Evolutionary conservation across 257 asterid genomes (phyloP).

Genomic region (Lycium ferocissimum): DNA sequence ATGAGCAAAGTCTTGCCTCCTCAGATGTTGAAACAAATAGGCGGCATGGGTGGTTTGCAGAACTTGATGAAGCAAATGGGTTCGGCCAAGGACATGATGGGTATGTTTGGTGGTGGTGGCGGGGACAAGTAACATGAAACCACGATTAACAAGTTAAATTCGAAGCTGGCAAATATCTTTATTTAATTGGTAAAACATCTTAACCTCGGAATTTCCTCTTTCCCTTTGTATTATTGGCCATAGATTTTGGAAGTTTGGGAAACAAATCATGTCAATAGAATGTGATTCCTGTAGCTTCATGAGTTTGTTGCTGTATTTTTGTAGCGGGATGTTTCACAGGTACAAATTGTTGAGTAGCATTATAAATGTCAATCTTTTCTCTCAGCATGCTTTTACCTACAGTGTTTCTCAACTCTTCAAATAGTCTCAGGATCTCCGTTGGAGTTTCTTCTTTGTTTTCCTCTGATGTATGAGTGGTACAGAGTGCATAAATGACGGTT

Average conservation of each 20-base stretch:
- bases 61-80: constrained; percentile 88
- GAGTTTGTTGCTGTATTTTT: background rate
- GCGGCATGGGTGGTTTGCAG: constrained; percentile 95
- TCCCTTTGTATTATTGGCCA: constrained; percentile 11
- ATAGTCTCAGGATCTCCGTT: too few relatives aligned
- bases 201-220: background rate
- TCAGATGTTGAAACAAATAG: constrained; percentile 91
- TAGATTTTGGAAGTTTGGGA: constrained; percentile 19
- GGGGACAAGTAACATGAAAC: constrained; percentile 54
- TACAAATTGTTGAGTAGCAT: background rate
- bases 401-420: background rate
- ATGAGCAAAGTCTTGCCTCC: constrained; percentile 97
- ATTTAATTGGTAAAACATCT: background rate
- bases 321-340: background rate
- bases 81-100: constrained; percentile 81
- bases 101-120: constrained; percentile 96
- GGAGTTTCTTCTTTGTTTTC: background rate
- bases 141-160: background rate
- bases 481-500: too few relatives aligned
- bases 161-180: background rate
- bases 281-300: background rate
- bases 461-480: too few relatives aligned
- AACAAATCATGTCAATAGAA: constrained; percentile 11
- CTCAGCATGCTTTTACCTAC: background rate
- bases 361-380: background rate